Base-by-base conservation (phyloP, 768 basidiomycete species). In the Tremella yokohamensis region DNA sequence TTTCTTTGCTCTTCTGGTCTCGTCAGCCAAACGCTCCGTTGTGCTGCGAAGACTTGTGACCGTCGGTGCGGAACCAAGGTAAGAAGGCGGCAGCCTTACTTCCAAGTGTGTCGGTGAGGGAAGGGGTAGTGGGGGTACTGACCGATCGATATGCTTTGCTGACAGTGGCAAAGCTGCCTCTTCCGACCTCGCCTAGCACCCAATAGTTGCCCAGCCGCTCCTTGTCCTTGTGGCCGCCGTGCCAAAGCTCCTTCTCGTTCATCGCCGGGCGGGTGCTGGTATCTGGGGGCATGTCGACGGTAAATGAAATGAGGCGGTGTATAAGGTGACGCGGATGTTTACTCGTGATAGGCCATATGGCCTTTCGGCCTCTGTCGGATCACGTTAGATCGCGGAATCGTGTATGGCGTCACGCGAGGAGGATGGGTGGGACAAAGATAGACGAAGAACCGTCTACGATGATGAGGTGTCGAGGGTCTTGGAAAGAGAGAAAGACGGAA, bases 151-250 rank as follows among this genome's bases (percentile, higher is more conserved):
- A 90, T 51, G 90, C 93, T 66, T 90, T 89, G 77, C 90, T 93
- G 40, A 99, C 94, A 0, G 88, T 94, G 15, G 94, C 94, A 77
- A 98, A 98, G 75, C 88, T 91, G 16, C 94, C 94, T 75, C 76
- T 67, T 3, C 80, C 80, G 40, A 80, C 79, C 70, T 80, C 79
- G n/a, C 64, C 65, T 0, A 70, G 72, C 22, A 80, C 64, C 19
- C 70, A 52, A 72, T 79, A 80, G 52, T 73, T 69, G 25, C 77
- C 77, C 54, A 78, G 66, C 51, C 74, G 53, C 44, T 76, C 73
- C 40, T 66, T 62, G 26, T 63, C 40, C 29, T 37, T 49, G 15
- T 64, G 49, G 16, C 55, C 50, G 37, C 57, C 42, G 15, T 52
- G 39, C 24, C 54, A 42, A 15, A n/a, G 40, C 16, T 56, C 55